Base-by-base conservation (phyloP, 1,139 yeast species). In the Diutina catenulata region DNA sequence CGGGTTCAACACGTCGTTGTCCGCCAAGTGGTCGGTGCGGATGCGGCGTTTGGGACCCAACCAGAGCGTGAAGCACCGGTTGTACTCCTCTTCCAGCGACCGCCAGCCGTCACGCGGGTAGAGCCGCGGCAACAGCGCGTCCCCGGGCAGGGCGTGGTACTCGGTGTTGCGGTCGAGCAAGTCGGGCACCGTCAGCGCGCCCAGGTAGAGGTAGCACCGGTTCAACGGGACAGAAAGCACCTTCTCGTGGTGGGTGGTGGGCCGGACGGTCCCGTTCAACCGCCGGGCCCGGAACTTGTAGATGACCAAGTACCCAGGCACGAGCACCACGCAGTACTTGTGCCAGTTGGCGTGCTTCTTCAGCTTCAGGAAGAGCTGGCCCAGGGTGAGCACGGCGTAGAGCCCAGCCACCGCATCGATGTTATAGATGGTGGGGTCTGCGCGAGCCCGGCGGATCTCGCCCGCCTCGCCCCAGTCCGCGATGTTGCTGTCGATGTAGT, bases 1-100 rank as follows among this genome's bases (percentile, higher is more conserved):
- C 3, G 75, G 75, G 42, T 72, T 64, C 53, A 50, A 31, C 50
- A 49, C 27, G 9, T 15, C 31, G 11, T 28, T 18, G 3, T 19
- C 24, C 19, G 11, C 11, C n/a, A 24, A 26, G 11, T 41, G 26
- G n/a, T 14, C 27, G 36, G 36, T 37, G 44, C 52, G 37, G 58
- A 53, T 28, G 68, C 57, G 59, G 39, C 80, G 56, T 47, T 78
- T 81, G 7, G 66, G 66, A 0, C 93, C 93, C 54, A 81, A 74
- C 94, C 95, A 86, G 4, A 88, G 48, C 0, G 91, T 84, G 50
- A 88, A 87, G 45, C 94, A 76, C 38, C 94, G 62, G 29, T 72
- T 57, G 13, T 68, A 52, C 46, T 83, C 93, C 39, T 80, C 84
- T 47, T 88, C 97, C 5, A 74, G 63, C 2, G 93, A 80, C 46